Conservation (phyloP, 2,329 filamentous ascomycete genomes). For the Scorias spongiosa region DNA sequence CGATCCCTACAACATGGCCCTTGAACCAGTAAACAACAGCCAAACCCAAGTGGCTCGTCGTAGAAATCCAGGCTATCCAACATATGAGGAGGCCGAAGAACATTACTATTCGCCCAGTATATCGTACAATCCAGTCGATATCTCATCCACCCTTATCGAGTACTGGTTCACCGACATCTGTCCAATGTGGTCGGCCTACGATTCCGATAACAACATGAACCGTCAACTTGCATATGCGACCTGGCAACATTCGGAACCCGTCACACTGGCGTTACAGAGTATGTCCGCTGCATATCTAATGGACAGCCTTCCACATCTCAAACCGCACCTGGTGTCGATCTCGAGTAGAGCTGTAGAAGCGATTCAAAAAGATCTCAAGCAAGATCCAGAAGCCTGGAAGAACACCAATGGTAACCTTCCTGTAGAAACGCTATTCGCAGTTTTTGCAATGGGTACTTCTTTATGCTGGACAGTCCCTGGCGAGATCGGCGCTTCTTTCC, state of each 20-base stretch:
- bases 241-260: constrained; percentile 5
- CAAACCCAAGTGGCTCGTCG: neutral
- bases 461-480: constrained; percentile 6
- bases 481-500: constrained; percentile 4
- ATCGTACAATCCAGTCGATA: constrained; percentile 1
- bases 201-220: constrained; percentile 7
- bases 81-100: neutral
- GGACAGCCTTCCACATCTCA: constrained; percentile 6
- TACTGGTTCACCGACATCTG: constrained; percentile 9
- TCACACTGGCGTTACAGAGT: constrained; percentile 5
- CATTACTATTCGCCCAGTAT: neutral
- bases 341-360: constrained; percentile 2
- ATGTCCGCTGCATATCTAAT: constrained; percentile 7
- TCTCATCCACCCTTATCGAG: constrained; percentile 5
- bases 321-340: constrained; percentile 1
- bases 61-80: neutral
- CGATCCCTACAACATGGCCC: neutral
- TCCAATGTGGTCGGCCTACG: constrained; percentile 8
- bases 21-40: neutral
- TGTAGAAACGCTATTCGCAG: constrained; percentile 5
- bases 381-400: neutral
- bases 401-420: neutral
- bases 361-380: constrained; percentile 1
- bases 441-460: constrained; percentile 8
- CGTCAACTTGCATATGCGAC: constrained; percentile 5